Percentiles rank a stretch among this genome's conserved stretches.
Conservation (phyloP, 306 rosid species). For the Phaseolus lunatus region DNA sequence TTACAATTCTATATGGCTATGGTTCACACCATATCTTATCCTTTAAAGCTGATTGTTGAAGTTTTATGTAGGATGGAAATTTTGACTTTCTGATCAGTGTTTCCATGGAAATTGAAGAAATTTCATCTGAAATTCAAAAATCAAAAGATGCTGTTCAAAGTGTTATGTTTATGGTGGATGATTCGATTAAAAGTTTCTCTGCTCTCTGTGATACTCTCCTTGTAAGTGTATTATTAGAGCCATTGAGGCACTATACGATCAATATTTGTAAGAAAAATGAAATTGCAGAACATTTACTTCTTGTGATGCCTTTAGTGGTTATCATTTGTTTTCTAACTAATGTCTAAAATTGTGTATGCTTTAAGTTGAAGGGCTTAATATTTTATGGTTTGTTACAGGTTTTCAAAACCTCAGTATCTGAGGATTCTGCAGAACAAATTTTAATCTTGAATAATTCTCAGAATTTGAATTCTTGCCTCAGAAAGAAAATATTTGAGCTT, state of each 20-base stretch:
- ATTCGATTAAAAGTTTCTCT: slow-evolving; percentile 62
- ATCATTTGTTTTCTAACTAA: slow-evolving; percentile 26
- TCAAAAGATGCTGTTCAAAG: slow-evolving; percentile 60
- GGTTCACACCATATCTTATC: slow-evolving; percentile 5
- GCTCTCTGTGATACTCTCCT: slow-evolving; percentile 56
- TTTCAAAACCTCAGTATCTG: slow-evolving; percentile 58
- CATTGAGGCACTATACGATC: slow-evolving; percentile 29
- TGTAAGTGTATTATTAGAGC: slow-evolving; percentile 60
- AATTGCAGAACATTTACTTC: slow-evolving; percentile 8
- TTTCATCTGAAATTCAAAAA: slow-evolving; percentile 65
- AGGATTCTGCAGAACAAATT: slow-evolving; percentile 55
- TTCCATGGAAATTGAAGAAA: slow-evolving; percentile 64
- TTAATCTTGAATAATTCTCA: slow-evolving; percentile 52
- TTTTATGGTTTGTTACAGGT: slow-evolving; percentile 59
- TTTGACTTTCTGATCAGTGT: slow-evolving; percentile 56
- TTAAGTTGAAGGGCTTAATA: slow-evolving; percentile 16
- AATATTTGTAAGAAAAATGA: slow-evolving; percentile 14
- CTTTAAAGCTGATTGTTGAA: slow-evolving; percentile 43
- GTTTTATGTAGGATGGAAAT: slow-evolving; percentile 64
- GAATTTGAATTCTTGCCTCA: slow-evolving; percentile 63
- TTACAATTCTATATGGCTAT: slow-evolving; percentile 25
- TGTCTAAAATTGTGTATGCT: slow-evolving; percentile 7
- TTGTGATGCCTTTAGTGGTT: slow-evolving; percentile 25
- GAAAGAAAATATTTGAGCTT: slow-evolving; percentile 63
- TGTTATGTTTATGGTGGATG: slow-evolving; percentile 65